These are phyloP conservation scores for Rosa persica DNA, from an alignment of 306 rosid genomes.

Conservation along the genomic window DNA sequence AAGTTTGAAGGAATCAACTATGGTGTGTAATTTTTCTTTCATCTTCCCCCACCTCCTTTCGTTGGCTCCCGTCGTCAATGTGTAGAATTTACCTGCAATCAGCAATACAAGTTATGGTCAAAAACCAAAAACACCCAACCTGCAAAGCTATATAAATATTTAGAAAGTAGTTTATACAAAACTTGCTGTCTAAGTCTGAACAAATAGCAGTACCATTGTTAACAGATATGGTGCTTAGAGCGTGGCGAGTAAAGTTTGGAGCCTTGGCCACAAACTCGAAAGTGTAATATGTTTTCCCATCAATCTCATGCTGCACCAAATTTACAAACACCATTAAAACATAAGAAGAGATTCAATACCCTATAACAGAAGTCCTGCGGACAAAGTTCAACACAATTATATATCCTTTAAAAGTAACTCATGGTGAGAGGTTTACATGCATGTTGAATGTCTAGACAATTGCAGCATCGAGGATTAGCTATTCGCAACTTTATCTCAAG, in stretches of 20 bases:
- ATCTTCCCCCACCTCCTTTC: slow-evolving; percentile 97
- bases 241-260: slow-evolving; percentile 93
- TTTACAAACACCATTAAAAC: slow-evolving; percentile 14
- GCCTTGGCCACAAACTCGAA: slow-evolving; percentile 90
- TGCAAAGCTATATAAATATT: neutral
- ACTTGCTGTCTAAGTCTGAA: neutral
- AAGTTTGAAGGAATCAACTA: slow-evolving; percentile 76
- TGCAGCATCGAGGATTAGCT: neutral
- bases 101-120: neutral
- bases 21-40: slow-evolving; percentile 76
- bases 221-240: slow-evolving; percentile 75
- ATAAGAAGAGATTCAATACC: neutral
- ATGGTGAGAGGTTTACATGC: neutral
- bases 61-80: slow-evolving; percentile 82
- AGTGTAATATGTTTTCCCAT: slow-evolving; percentile 76
- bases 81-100: slow-evolving; percentile 85
- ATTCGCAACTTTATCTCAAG: neutral
- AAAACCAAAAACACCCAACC: neutral
- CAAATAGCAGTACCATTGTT: slow-evolving; percentile 61
- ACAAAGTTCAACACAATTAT: neutral
- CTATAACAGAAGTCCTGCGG: neutral
- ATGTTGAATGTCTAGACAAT: neutral
- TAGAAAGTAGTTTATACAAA: neutral
- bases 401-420: neutral
- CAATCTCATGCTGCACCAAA: slow-evolving; percentile 63